phyloP scores from a whole-genome alignment of 805 yeast genomes.

The Barnettozyma sucrosica region DNA sequence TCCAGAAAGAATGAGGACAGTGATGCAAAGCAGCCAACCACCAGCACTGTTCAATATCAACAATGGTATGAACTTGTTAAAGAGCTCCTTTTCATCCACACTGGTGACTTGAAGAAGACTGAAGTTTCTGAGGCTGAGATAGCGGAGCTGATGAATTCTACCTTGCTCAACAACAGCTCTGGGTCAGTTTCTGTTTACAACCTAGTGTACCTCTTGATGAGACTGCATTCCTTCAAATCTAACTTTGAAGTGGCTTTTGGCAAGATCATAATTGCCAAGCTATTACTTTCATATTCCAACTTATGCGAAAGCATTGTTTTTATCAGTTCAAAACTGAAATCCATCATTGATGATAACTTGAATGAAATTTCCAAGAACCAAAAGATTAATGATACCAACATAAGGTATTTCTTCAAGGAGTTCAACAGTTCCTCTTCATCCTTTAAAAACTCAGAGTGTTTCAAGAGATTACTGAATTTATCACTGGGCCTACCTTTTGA shows the following conservation, averaged over 20 bases:
- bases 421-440: constrained; percentile 13
- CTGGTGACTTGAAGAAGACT: constrained; percentile 14
- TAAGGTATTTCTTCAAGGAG: constrained; percentile 25
- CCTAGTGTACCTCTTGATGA: constrained; percentile 14
- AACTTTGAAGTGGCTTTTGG: constrained; percentile 24
- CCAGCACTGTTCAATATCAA: constrained; percentile 1
- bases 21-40: constrained; percentile 1
- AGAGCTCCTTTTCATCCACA: constrained; percentile 21
- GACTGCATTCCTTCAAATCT: constrained; percentile 17
- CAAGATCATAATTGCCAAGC: constrained; percentile 18
- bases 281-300: constrained; percentile 19
- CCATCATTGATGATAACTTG: constrained; percentile 13
- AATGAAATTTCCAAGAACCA: constrained; percentile 19
- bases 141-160: constrained; percentile 12
- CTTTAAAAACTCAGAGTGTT: constrained; percentile 14
- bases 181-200: constrained; percentile 6
- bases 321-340: constrained; percentile 8
- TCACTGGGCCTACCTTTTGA: constrained; percentile 16
- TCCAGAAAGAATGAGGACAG: not conserved
- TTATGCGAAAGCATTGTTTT: constrained; percentile 11
- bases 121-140: constrained; percentile 19
- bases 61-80: constrained; percentile 24
- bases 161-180: constrained; percentile 7
- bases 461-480: constrained; percentile 24
- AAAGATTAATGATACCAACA: constrained; percentile 17